Conservation (phyloP, 352 stramenopile genomes). For the Globisporangium carolinianum region DNA sequence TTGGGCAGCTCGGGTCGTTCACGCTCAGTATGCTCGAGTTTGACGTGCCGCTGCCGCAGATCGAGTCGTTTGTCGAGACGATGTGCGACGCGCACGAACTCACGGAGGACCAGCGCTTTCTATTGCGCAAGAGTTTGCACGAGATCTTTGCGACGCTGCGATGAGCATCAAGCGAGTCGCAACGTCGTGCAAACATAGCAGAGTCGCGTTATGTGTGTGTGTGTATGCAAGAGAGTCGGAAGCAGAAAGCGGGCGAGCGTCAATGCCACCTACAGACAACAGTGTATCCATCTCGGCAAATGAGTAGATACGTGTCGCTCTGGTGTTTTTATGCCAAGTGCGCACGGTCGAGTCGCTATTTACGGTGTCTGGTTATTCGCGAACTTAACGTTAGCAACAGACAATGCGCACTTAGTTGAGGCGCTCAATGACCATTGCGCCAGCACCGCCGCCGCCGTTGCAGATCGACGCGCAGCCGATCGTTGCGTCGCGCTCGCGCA, state of each 20-base stretch:
- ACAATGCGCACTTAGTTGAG: constrained; percentile 33
- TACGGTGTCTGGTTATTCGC: too few species aligned
- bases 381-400: not conserved
- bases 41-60: constrained; percentile 66
- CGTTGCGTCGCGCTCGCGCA: constrained; percentile 93
- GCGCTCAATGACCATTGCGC: constrained; percentile 94
- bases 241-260: too few species aligned
- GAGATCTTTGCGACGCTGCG: constrained; percentile 58
- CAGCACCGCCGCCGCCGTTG: constrained; percentile 96
- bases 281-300: too few species aligned
- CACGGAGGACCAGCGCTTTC: constrained; percentile 79
- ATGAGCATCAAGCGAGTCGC: constrained; percentile 1
- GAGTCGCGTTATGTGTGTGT: too few species aligned
- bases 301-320: too few species aligned
- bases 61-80: constrained; percentile 82
- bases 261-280: too few species aligned
- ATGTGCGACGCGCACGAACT: constrained; percentile 85
- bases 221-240: too few species aligned
- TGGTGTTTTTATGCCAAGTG: too few species aligned
- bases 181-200: too few species aligned
- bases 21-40: constrained; percentile 87
- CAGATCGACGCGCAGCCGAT: constrained; percentile 97
- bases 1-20: constrained; percentile 79
- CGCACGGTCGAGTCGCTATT: too few species aligned
- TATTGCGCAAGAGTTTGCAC: constrained; percentile 72